Percentiles rank a stretch among this genome's conserved stretches.
These are phyloP conservation scores for Phytopythium sindhum DNA, from an alignment of 352 stramenopile species.

Conservation along the genomic window DNA sequence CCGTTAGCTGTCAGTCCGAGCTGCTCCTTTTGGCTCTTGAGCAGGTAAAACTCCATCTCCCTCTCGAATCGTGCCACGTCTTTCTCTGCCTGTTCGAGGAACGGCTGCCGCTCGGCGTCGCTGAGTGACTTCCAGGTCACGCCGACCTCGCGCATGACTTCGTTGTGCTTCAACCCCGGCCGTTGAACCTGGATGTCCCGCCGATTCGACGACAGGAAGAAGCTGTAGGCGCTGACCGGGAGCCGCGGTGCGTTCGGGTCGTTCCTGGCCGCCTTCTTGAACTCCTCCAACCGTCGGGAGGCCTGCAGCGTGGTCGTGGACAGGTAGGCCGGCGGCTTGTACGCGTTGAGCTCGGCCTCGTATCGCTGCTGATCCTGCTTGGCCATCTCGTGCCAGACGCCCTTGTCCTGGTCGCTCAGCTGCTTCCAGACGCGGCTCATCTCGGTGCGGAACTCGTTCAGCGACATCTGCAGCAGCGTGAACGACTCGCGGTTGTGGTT, in stretches of 20 bases:
- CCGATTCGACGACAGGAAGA: slow-evolving; percentile 36
- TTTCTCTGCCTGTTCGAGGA: slow-evolving; percentile 31
- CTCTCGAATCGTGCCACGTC: slow-evolving; percentile 44
- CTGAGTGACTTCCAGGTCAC: slow-evolving; percentile 39
- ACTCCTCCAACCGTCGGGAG: slow-evolving; percentile 30
- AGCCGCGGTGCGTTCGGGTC: slow-evolving; percentile 31
- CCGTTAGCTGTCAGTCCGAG: neutral
- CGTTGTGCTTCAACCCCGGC: slow-evolving; percentile 32
- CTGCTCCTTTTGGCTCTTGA: neutral
- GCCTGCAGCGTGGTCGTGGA: slow-evolving; percentile 15
- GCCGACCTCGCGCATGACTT: slow-evolving; percentile 46
- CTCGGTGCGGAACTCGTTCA: slow-evolving; percentile 53
- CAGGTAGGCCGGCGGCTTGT: slow-evolving; percentile 40
- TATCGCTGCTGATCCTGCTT: slow-evolving; percentile 43
- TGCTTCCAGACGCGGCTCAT: slow-evolving; percentile 52
- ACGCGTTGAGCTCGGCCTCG: slow-evolving; percentile 42
- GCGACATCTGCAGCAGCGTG: slow-evolving; percentile 42
- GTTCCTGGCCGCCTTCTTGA: slow-evolving; percentile 26
- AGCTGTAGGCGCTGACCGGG: slow-evolving; percentile 41
- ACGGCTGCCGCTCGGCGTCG: slow-evolving; percentile 25
- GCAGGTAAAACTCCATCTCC: slow-evolving; percentile 41
- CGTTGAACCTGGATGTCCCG: slow-evolving; percentile 25
- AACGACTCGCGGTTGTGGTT: slow-evolving; percentile 53
- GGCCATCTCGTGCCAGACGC: slow-evolving; percentile 44
- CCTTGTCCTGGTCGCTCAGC: slow-evolving; percentile 39